Conservation (phyloP, 257 asterid genomes). For the Perilla frutescens region DNA sequence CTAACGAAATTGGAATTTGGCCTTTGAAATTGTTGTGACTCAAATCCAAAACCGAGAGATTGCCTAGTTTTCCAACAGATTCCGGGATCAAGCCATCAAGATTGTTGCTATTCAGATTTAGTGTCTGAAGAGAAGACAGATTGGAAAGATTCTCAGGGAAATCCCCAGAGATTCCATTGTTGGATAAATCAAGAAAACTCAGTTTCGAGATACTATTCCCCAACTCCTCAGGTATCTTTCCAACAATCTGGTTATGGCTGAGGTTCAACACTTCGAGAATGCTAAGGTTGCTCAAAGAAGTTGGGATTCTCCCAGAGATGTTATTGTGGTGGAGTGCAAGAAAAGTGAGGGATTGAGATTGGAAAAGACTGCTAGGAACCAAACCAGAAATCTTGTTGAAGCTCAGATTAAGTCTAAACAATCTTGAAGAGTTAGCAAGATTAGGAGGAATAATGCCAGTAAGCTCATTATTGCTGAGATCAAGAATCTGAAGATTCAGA, state of each 20-base stretch:
- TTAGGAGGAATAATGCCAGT: conserved; percentile 54
- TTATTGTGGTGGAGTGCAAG: conserved; percentile 73
- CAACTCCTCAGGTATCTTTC: conserved; percentile 55
- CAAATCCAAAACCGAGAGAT: conserved; percentile 56
- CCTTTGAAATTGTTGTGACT: conserved; percentile 59
- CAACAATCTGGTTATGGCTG: conserved; percentile 58
- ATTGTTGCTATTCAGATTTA: conserved; percentile 56
- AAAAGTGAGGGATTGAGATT: conserved; percentile 58
- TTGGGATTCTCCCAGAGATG: conserved; percentile 62
- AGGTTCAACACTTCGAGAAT: conserved; percentile 49
- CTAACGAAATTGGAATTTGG: conserved; percentile 59
- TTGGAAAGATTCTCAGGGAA: conserved; percentile 48
- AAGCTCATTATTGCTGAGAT: conserved; percentile 75
- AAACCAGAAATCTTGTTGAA: conserved; percentile 68
- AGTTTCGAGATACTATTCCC: conserved; percentile 42
- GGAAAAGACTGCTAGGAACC: conserved; percentile 56
- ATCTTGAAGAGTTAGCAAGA: conserved; percentile 62
- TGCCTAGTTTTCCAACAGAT: conserved; percentile 43
- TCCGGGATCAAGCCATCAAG: conserved; percentile 56
- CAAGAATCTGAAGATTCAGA: conserved; percentile 69
- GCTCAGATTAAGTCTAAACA: conserved; percentile 76
- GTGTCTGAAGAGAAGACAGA: conserved; percentile 47
- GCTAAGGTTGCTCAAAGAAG: conserved; percentile 55
- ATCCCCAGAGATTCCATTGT: conserved; percentile 55
- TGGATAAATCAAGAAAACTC: conserved; percentile 56